These are phyloP conservation scores for Rhodotorula glutinis DNA, from an alignment of 1,284 basidiomycete genomes.

Conservation along the genomic window DNA sequence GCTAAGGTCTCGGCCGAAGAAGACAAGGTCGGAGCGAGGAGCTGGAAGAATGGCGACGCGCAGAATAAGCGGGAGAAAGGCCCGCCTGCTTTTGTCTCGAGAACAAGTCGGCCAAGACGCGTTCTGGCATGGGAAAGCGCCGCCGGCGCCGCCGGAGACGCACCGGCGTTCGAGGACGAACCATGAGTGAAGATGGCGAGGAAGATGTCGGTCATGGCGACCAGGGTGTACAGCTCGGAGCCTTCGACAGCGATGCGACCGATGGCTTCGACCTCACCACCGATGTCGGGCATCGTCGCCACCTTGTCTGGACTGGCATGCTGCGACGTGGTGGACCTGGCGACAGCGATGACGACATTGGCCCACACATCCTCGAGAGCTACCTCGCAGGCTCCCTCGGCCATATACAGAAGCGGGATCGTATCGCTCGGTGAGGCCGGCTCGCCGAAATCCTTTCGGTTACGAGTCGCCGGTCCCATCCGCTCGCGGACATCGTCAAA, in stretches of 20 bases:
- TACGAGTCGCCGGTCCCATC: slow-evolving; percentile 10
- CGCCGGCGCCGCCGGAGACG: not conserved
- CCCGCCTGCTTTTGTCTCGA: slow-evolving; percentile 5
- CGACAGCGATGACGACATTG: slow-evolving; percentile 37
- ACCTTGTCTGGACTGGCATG: not conserved
- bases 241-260: slow-evolving; percentile 17
- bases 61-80: slow-evolving; percentile 13
- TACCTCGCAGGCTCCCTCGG: slow-evolving; percentile 33
- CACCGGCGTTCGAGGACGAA: not conserved
- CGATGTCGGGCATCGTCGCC: not conserved
- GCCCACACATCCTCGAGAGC: slow-evolving; percentile 38
- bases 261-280: slow-evolving; percentile 14
- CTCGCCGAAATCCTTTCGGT: slow-evolving; percentile 3
- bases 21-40: slow-evolving; percentile 17
- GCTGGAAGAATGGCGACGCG: slow-evolving; percentile 21
- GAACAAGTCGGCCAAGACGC: slow-evolving; percentile 14
- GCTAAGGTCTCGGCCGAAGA: not conserved
- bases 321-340: slow-evolving; percentile 25
- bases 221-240: slow-evolving; percentile 8
- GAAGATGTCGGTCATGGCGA: slow-evolving; percentile 15
- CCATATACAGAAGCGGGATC: slow-evolving; percentile 38
- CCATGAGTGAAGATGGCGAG: slow-evolving; percentile 8
- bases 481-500: slow-evolving; percentile 27
- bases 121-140: slow-evolving; percentile 1
- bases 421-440: slow-evolving; percentile 21